Evolutionary conservation across 1,284 basidiomycete genomes (phyloP).

Genomic region (Rhodotorula sp.): DNA sequence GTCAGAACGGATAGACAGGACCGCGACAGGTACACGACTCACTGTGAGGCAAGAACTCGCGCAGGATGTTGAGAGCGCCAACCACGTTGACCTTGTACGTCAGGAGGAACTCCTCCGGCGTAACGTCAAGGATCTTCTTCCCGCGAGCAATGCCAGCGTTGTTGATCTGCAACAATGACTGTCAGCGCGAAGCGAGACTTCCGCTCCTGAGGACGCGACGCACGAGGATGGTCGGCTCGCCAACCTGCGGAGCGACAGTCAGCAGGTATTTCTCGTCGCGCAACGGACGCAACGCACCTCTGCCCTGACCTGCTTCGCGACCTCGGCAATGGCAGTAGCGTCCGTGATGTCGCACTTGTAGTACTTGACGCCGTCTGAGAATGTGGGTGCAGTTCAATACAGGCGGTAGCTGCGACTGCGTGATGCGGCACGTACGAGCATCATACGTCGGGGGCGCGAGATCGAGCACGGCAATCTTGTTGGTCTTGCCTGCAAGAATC

Average conservation of each 20-base stretch:
- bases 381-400: background rate
- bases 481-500: conserved; percentile 29
- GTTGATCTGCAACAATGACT: conserved; percentile 27
- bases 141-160: conserved; percentile 43
- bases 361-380: conserved; percentile 19
- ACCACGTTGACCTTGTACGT: conserved; percentile 42
- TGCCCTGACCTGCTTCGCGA: conserved; percentile 23
- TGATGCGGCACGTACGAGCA: background rate
- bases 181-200: background rate
- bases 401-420: background rate
- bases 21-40: conserved; percentile 1
- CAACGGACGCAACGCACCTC: conserved; percentile 7
- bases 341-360: conserved; percentile 35
- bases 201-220: background rate
- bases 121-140: conserved; percentile 38
- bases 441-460: conserved; percentile 34
- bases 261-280: background rate
- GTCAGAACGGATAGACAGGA: background rate
- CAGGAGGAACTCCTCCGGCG: conserved; percentile 30
- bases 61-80: conserved; percentile 35
- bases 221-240: conserved; percentile 30
- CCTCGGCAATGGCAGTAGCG: conserved; percentile 22
- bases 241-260: conserved; percentile 6
- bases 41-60: conserved; percentile 42
- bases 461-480: conserved; percentile 41